Evolutionary conservation across 2,329 filamentous ascomycete species (phyloP).

Genomic region (Diaporthe aspalathi): DNA sequence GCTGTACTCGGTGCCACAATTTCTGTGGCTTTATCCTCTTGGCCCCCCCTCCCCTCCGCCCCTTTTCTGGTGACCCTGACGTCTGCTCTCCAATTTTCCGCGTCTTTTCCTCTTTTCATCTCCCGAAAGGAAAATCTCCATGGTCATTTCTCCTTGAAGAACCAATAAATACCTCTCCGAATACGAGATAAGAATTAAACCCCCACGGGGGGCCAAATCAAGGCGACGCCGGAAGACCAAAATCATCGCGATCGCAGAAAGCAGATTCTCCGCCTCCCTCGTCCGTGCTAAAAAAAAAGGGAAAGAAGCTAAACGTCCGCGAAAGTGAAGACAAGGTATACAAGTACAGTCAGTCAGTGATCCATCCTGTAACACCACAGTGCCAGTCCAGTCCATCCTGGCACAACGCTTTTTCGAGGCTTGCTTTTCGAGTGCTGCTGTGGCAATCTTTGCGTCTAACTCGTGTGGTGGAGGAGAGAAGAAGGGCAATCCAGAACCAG

Average conservation of each 20-base stretch:
- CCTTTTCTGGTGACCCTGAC: not conserved
- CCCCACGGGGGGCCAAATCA: not conserved
- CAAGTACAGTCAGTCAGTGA: slow-evolving; percentile 12
- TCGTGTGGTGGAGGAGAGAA: not conserved
- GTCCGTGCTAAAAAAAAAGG: not conserved
- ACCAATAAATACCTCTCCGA: not conserved
- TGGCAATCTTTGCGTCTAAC: not conserved
- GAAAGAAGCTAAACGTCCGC: not conserved
- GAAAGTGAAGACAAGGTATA: not conserved
- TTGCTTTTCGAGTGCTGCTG: not conserved
- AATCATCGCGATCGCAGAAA: not conserved
- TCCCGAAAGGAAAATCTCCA: not conserved
- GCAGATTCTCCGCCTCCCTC: not conserved
- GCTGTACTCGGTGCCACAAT: no score
- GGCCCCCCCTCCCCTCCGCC: not conserved
- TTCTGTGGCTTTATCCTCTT: no score
- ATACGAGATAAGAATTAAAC: not conserved
- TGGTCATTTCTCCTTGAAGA: not conserved
- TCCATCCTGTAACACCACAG: no score
- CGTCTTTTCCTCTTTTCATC: not conserved
- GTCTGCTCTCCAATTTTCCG: not conserved
- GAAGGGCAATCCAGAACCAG: not conserved
- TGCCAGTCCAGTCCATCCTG: slow-evolving; percentile 27
- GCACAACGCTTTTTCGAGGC: not conserved
- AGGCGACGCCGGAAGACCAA: not conserved